Conservation (phyloP, 2,329 filamentous ascomycete genomes). For the Periglandula ipomoeae region DNA sequence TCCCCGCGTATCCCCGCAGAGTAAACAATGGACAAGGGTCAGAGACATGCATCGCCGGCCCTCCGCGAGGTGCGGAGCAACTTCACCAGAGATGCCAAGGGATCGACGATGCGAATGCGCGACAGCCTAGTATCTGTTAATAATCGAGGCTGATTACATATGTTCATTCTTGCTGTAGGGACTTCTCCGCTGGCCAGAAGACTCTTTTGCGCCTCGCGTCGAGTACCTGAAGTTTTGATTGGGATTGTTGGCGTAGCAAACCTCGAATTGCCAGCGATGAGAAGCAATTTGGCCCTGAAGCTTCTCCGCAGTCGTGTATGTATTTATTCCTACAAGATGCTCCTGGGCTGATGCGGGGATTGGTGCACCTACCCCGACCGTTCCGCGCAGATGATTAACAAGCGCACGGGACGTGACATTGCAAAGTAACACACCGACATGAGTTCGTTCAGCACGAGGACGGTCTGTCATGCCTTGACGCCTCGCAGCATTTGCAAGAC, state of each 20-base stretch:
- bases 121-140: not conserved
- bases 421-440: conserved; percentile 2
- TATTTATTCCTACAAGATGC: not conserved
- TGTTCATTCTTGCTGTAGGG: not conserved
- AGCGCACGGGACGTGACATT: not conserved
- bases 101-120: not conserved
- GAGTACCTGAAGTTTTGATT: too few species aligned
- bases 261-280: too few species aligned
- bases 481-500: not conserved
- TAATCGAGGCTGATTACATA: not conserved
- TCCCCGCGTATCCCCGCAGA: not conserved
- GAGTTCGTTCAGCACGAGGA: not conserved
- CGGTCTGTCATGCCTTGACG: not conserved
- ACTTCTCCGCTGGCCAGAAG: not conserved
- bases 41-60: not conserved
- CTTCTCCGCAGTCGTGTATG: not conserved
- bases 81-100: not conserved
- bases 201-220: too few species aligned
- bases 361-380: not conserved
- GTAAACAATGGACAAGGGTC: not conserved
- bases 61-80: not conserved
- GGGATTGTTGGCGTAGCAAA: too few species aligned
- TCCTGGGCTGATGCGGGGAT: not conserved
- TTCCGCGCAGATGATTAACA: not conserved
- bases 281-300: too few species aligned